Evolutionary conservation across 352 stramenopile species (phyloP), one percentile per base, ranked within the genome.

Genomic region (Globisporangium solare): DNA sequence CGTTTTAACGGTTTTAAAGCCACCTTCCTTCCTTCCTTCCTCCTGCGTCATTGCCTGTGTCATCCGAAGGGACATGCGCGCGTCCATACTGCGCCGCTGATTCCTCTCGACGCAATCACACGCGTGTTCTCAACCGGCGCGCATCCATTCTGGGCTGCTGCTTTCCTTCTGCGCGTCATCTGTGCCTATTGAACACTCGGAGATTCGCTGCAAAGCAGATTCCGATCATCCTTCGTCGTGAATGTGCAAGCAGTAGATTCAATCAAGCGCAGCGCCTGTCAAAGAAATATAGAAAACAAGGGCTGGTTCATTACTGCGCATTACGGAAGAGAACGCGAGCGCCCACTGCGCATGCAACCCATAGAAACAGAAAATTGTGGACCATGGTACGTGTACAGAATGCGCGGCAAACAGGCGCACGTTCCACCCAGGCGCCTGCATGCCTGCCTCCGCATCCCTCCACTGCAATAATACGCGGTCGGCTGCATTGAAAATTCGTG

Each of bases 211-310:
- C 39, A 43, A 43, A 43, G 39, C 39, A 43, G 39, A 43, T 43
- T 43, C 39, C 17, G 39, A 43, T 6, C 10, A 43, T 43, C 39
- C 24, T 43, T 43, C 39, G 27, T 59, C 42, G 6, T 35, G 27
- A 35, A 52, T n/a, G 24, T 27, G 5, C 24, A 27, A 5, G 35
- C 31, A 14, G 52, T 22, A 58, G 53, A 59, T 59, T 51, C 41
- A 31, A 40, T n/a, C n/a, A 52, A 35, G 27, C 27, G 27, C 2
- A 8, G 27, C 27, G 7, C 27, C 27, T 35, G 27, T 35, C 24
- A 6, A 31, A 31, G 27, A 58, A 24, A 27, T 27, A 11, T n/a
- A 24, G 7, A 35, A 39, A 49, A 48, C 20, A 49, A 40, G 21
- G 24, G 21, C 12, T 17, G 37, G 18, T 7, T 20, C 32, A 56